Conservation (phyloP, 345 rosid species). For the Lumnitzera racemosa region DNA sequence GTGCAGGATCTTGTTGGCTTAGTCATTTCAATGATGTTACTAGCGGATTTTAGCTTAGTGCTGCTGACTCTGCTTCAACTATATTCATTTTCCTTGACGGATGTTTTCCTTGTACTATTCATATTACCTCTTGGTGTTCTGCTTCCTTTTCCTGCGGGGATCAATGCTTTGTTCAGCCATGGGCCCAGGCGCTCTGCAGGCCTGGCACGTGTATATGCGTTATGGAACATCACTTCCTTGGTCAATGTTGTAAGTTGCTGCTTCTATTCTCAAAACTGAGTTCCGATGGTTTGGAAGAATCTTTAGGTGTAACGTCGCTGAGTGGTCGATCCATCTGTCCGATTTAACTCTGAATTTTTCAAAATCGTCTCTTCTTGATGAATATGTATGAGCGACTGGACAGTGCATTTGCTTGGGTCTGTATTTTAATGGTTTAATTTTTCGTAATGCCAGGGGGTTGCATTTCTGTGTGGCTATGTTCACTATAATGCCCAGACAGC, state of each 20-base stretch:
- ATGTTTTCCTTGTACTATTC: constrained; percentile 76
- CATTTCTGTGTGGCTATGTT: constrained; percentile 82
- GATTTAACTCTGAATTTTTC: too few species aligned
- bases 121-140: constrained; percentile 89
- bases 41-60: constrained; percentile 99
- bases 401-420: too few species aligned
- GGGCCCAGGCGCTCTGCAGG: constrained; percentile 98
- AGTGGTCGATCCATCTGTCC: too few species aligned
- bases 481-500: constrained; percentile 65
- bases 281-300: not conserved
- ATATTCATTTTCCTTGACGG: constrained; percentile 84
- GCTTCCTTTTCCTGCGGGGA: constrained; percentile 97
- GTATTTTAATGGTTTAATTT: not conserved
- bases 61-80: constrained; percentile 93
- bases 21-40: constrained; percentile 88
- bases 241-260: constrained; percentile 75
- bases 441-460: constrained; percentile 52
- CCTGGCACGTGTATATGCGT: constrained; percentile 87
- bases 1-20: constrained; percentile 97
- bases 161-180: constrained; percentile 95
- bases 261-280: not conserved
- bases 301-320: not conserved
- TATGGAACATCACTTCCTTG: constrained; percentile 86
- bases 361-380: too few species aligned
- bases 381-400: too few species aligned